Percentiles rank a stretch among this genome's conserved stretches.
phyloP scores from a whole-genome alignment of 768 basidiomycete species.

The Lyophyllum shimeji region DNA sequence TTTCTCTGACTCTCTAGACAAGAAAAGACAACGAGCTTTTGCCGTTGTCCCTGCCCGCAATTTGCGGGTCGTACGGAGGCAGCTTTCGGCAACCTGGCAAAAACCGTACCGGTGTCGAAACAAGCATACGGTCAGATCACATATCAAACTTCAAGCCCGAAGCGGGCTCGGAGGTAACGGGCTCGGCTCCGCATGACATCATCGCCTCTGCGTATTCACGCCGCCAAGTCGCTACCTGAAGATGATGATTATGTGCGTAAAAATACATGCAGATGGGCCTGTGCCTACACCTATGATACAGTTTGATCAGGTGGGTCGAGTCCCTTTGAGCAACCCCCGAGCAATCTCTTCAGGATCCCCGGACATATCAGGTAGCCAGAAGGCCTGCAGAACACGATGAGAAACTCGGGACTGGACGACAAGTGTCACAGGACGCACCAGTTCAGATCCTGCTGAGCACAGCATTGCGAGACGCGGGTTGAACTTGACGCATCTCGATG shows the following conservation, averaged over 20 bases:
- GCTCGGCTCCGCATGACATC: background rate
- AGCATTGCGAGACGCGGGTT: conserved; percentile 92
- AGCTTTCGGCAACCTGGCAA: background rate
- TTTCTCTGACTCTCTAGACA: too few relatives aligned
- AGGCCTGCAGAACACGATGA: conserved; percentile 31
- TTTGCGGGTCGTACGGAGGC: background rate
- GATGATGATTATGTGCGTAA: background rate
- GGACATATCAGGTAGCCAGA: conserved; percentile 55
- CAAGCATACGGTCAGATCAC: background rate
- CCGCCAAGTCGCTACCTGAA: background rate
- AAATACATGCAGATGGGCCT: background rate
- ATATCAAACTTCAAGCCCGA: background rate
- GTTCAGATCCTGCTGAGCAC: conserved; percentile 76
- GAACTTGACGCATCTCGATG: conserved; percentile 83
- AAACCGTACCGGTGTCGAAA: background rate
- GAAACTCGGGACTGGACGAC: background rate
- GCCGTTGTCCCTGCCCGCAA: background rate
- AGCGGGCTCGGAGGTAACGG: background rate
- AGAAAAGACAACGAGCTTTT: background rate
- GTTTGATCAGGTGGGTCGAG: background rate
- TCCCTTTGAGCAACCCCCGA: conserved; percentile 65
- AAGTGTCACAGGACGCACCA: conserved; percentile 51
- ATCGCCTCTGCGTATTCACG: background rate
- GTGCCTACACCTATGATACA: background rate
- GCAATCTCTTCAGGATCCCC: conserved; percentile 70